Evolutionary conservation across 139 green algal species (phyloP), one percentile per base, ranked within the genome.

Genomic region (Auxenochlorella pyrenoidosa): DNA sequence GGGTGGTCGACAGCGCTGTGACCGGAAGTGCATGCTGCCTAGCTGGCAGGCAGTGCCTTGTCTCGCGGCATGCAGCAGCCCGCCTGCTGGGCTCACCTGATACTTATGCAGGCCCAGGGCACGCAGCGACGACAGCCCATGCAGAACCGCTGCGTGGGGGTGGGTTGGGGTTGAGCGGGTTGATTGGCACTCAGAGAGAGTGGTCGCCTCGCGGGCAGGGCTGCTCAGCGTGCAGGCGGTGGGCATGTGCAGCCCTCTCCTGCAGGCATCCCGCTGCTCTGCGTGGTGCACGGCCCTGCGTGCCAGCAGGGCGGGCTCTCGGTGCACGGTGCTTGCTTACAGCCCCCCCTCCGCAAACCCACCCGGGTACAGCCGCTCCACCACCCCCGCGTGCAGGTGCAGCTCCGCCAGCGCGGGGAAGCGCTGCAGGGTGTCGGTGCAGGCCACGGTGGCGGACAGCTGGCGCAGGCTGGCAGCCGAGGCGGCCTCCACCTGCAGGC

Each of bases 341-440:
- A n/a, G n/a, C n/a, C n/a, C n/a, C n/a, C n/a, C n/a, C n/a, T n/a
- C n/a, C n/a, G n/a, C n/a, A n/a, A n/a, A n/a, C n/a, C n/a, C 43
- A 63, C 75, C 44, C 63, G 75, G 75, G 32, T 81, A 81, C 12
- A 81, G 43, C 43, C 28, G 28, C 44, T 81, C 75, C 75, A 81
- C 28, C 16, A 59, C 75, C 15, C 75, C 75, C 12, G 75, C 75
- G 51, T 81, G 75, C 75, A 81, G 75, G 75, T 81, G 75, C 75
- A 81, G 75, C 43, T 81, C 43, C 30, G 16, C 10, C 8, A 81
- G 75, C 30, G 30, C 38, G 26, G 38, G 38, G 72, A n/a, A 78
- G 38, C 75, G 44, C 75, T 63, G 75, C 75, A 81, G 28, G 30
- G 75, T 81, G 75, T 81, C 75, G 28, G 75, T 81, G 75, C 75